Conservation (phyloP, 495 filamentous ascomycete species). For the Aspergillus saccharolyticus region DNA sequence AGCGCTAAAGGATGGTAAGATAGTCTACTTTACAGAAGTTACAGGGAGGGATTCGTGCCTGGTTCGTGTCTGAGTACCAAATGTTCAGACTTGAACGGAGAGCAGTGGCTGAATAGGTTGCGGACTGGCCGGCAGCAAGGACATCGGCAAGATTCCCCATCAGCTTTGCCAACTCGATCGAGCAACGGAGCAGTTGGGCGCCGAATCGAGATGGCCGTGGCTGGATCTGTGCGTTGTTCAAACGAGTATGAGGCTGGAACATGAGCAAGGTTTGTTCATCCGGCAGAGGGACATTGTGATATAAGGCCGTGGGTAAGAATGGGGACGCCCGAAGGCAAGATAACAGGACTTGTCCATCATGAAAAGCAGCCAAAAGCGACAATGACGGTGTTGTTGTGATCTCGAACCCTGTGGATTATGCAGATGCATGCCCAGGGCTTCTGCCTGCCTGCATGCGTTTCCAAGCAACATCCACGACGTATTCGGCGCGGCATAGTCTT, state of each 20-base stretch:
- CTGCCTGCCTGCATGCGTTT: not conserved
- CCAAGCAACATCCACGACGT: not conserved
- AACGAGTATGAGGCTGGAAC: not conserved
- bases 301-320: not conserved
- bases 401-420: no score
- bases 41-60: not conserved
- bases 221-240: no score
- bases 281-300: not conserved
- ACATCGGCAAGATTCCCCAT: not conserved
- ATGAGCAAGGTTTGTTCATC: not conserved
- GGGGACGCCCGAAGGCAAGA: conserved; percentile 1
- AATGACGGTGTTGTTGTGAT: not conserved
- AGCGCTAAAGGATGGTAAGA: not conserved
- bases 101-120: not conserved
- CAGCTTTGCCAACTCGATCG: not conserved
- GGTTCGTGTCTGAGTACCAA: not conserved
- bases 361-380: conserved; percentile 1
- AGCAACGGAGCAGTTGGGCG: not conserved
- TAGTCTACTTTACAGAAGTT: not conserved
- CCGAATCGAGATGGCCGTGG: not conserved
- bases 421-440: not conserved
- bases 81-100: not conserved
- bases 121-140: not conserved
- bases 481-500: conserved; percentile 1
- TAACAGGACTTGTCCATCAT: not conserved